These are phyloP conservation scores for Tephrocybe sp. DNA, from an alignment of 768 basidiomycete genomes.

Conservation along the genomic window DNA sequence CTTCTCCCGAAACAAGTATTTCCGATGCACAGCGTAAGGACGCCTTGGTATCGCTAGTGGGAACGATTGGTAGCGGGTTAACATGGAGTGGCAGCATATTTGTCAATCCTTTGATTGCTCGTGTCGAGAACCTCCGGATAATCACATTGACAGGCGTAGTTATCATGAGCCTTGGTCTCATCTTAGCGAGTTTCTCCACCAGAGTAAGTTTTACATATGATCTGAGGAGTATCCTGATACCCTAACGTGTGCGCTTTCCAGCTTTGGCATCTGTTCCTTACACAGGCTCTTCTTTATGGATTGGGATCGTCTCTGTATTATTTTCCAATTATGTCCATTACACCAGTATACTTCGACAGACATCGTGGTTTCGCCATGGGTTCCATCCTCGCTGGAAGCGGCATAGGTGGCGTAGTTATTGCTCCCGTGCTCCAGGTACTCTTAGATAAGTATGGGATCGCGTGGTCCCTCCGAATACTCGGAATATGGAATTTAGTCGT, in stretches of 20 bases:
- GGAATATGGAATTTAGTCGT: slow-evolving; percentile 40
- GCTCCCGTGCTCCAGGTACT: slow-evolving; percentile 38
- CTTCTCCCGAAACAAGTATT: slow-evolving; percentile 35
- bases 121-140: slow-evolving; percentile 29
- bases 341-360: slow-evolving; percentile 42
- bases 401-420: slow-evolving; percentile 43
- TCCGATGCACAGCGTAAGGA: slow-evolving; percentile 34
- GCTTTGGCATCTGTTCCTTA: slow-evolving; percentile 45
- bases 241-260: slow-evolving; percentile 9
- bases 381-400: slow-evolving; percentile 38
- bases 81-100: slow-evolving; percentile 48
- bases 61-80: slow-evolving; percentile 42
- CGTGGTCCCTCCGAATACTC: slow-evolving; percentile 37
- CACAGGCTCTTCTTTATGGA: slow-evolving; percentile 42
- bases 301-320: slow-evolving; percentile 44
- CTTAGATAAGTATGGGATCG: slow-evolving; percentile 32
- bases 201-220: too few relatives aligned
- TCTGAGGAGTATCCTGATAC: not conserved
- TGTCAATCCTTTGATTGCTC: slow-evolving; percentile 38
- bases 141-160: slow-evolving; percentile 36
- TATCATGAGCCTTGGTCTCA: slow-evolving; percentile 41
- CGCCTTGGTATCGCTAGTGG: slow-evolving; percentile 40
- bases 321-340: slow-evolving; percentile 42
- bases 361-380: slow-evolving; percentile 47
- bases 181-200: slow-evolving; percentile 39